Conservation (phyloP, 306 rosid genomes). For the Trifolium fragiferum region DNA sequence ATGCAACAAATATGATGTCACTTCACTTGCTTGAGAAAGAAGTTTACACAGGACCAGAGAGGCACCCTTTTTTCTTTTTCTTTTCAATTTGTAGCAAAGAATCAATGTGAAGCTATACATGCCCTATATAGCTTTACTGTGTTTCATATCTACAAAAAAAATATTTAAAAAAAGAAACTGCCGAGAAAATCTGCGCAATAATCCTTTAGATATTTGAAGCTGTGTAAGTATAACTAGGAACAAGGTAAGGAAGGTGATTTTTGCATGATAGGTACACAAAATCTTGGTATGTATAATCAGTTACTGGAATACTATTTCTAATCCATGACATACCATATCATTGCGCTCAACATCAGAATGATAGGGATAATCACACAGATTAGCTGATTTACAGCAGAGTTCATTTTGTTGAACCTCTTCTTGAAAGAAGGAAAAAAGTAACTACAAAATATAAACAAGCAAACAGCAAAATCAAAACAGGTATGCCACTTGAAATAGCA, state of each 20-base stretch:
- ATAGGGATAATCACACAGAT: conserved; percentile 71
- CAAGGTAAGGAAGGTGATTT: not conserved
- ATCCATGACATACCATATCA: conserved; percentile 55
- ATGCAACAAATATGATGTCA: conserved; percentile 27
- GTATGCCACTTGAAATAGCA: conserved; percentile 16
- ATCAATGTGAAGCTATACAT: not conserved
- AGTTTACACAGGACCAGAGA: conserved; percentile 15
- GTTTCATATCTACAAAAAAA: not conserved
- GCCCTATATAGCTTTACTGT: not conserved
- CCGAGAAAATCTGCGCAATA: not conserved
- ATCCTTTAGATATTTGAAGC: too few species aligned
- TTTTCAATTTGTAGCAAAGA: conserved; percentile 17
- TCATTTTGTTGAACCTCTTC: conserved; percentile 51
- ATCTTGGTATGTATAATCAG: not conserved
- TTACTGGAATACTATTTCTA: conserved; percentile 1
- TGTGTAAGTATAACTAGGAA: not conserved
- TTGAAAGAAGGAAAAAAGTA: conserved; percentile 48
- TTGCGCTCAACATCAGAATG: conserved; percentile 61
- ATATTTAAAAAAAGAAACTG: not conserved
- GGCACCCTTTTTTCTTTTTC: conserved; percentile 4
- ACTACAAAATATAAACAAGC: conserved; percentile 3
- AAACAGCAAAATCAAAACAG: not conserved
- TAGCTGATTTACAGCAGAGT: conserved; percentile 53
- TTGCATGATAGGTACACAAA: not conserved
- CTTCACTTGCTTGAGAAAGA: conserved; percentile 27